A percentile compares a stretch with the other conserved stretches of the same genome.
Evolutionary conservation across 208 protist species (phyloP).

Genomic region (Trypanosomatidae sp.): DNA sequence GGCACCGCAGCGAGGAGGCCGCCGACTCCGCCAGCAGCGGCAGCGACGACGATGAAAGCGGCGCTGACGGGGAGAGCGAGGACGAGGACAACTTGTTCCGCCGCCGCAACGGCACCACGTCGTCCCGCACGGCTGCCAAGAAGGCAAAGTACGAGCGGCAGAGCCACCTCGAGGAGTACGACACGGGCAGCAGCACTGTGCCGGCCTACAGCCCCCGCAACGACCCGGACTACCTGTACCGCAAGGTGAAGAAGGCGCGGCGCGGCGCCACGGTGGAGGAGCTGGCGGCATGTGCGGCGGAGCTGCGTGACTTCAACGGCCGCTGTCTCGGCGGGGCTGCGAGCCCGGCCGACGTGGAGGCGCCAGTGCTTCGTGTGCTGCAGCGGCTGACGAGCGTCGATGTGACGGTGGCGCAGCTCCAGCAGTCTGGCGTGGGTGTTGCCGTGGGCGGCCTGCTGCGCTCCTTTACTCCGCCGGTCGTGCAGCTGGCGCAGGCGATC

Average conservation of each 20-base stretch:
- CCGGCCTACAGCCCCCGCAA: slow-evolving; percentile 20
- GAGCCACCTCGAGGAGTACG: slow-evolving; percentile 37
- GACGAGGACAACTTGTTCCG: slow-evolving; percentile 12
- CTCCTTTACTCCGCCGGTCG: slow-evolving; percentile 37
- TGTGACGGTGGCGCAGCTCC: slow-evolving; percentile 67
- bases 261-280: slow-evolving; percentile 18
- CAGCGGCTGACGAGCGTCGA: slow-evolving; percentile 34
- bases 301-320: slow-evolving; percentile 10
- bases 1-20: not conserved
- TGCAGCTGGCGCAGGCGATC: slow-evolving; percentile 57
- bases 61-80: no score
- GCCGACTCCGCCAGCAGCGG: slow-evolving; percentile 9
- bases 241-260: slow-evolving; percentile 30
- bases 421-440: slow-evolving; percentile 49
- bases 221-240: slow-evolving; percentile 43
- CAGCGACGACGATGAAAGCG: slow-evolving; percentile 15
- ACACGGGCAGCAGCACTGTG: slow-evolving; percentile 28
- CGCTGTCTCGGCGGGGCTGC: slow-evolving; percentile 16
- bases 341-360: slow-evolving; percentile 13
- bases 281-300: slow-evolving; percentile 19
- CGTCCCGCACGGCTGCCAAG: slow-evolving; percentile 19
- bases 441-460: slow-evolving; percentile 51
- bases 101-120: slow-evolving; percentile 13
- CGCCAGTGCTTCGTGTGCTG: slow-evolving; percentile 39
- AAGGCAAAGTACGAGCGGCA: slow-evolving; percentile 27